Conservation (phyloP, 2,329 filamentous ascomycete genomes). For the Ilyonectria robusta region DNA sequence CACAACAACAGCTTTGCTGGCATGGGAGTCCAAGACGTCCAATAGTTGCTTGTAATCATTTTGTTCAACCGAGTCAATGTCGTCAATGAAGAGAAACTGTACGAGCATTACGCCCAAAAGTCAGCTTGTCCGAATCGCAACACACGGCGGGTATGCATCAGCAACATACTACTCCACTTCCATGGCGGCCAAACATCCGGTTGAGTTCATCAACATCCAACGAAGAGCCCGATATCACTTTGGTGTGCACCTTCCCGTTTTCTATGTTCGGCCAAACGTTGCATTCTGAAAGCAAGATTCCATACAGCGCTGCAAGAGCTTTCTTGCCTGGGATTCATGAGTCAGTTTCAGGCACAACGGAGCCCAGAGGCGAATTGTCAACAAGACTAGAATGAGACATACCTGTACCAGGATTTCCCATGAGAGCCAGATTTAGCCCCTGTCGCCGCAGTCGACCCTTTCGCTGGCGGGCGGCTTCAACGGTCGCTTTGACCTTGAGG, state of each 20-base stretch:
- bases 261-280: not conserved
- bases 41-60: not conserved
- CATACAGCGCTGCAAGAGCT: not conserved
- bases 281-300: not conserved
- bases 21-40: not conserved
- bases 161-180: not conserved
- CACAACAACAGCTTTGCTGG: not conserved
- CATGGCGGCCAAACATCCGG: not conserved
- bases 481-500: not conserved
- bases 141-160: not conserved
- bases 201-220: not conserved
- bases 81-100: not conserved
- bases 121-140: not conserved
- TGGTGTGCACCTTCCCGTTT: not conserved
- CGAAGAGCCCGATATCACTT: not conserved
- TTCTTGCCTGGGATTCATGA: not conserved
- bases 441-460: conserved; percentile 1
- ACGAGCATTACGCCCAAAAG: not conserved
- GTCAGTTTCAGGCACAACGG: not conserved
- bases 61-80: not conserved
- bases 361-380: not conserved
- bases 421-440: not conserved
- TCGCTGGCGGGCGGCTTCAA: not conserved
- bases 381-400: not conserved
- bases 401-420: conserved; percentile 2